Evolutionary conservation across 2,329 filamentous ascomycete species (phyloP), one percentile per base, ranked within the genome.

Genomic region (Camillea tinctor): DNA sequence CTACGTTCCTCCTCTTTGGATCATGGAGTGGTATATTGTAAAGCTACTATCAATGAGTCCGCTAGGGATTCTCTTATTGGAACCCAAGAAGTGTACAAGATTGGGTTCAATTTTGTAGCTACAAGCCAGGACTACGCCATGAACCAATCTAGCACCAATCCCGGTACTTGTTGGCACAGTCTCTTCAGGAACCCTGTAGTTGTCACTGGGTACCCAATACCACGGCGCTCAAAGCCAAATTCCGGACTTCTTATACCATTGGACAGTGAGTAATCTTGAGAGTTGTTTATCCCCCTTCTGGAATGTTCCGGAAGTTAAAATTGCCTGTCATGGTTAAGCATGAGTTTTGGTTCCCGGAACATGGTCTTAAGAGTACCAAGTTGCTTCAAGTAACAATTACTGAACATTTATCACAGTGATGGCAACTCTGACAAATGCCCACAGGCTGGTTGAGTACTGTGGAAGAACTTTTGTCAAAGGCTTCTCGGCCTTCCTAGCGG

Each of bases 171-270:
- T 15, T 54, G 52, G 52, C 15, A n/a, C 4, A 44, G 17, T 6
- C 19, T 74, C 7, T 71, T 75, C 50, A 44, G 62, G 4, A 70
- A 68, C 24, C 64, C 64, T 0, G 63, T 69, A 1, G 51, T 74
- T 30, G 73, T 72, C 1, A 60, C 51, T 24, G 73, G 72, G 4
- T 75, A 63, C 55, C 72, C 73, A 20, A 71, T 69, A 40, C 58
- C 63, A 19, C 52, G 60, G 13, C 61, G 70, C 54, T 17, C 50
- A 19, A 19, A 63, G 21, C n/a, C 52, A 52, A 4, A 59, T 3
- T 13, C 57, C 3, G 73, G 74, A 1, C 61, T 76, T 20, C 73
- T 75, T 21, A 68, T 75, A 0, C 63, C 70, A 9, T 63, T 73
- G 4, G 60, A 68, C 20, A 65, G n/a, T n/a, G n/a, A n/a, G n/a